These are phyloP conservation scores for Entomortierella chlamydospora DNA, from an alignment of 192 early-diverging fungal species.

Conservation along the genomic window DNA sequence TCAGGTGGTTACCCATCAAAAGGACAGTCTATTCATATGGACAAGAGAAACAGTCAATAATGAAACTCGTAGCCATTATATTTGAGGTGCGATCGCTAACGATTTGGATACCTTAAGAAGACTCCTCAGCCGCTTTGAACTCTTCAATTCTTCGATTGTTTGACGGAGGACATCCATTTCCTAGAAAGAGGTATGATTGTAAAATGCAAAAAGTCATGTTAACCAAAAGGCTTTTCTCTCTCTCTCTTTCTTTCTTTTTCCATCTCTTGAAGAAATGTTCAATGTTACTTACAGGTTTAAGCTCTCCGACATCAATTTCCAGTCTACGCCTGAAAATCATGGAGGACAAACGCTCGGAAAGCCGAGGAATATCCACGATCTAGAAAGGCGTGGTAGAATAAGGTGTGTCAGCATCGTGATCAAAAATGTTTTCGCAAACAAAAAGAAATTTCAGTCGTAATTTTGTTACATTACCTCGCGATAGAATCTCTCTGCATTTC, in stretches of 20 bases:
- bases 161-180: slow-evolving; percentile 60
- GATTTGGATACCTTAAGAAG: slow-evolving; percentile 59
- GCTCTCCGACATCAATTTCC: slow-evolving; percentile 61
- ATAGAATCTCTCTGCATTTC: slow-evolving; percentile 70
- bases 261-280: neutral
- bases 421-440: neutral
- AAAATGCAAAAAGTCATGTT: neutral
- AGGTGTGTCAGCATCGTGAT: neutral
- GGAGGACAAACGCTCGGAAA: slow-evolving; percentile 61
- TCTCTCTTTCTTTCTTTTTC: neutral
- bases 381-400: slow-evolving; percentile 2
- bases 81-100: neutral
- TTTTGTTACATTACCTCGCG: slow-evolving; percentile 40
- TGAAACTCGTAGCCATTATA: too few species aligned
- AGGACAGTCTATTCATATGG: slow-evolving; percentile 56
- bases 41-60: neutral
- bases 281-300: slow-evolving; percentile 54
- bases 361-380: slow-evolving; percentile 65
- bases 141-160: slow-evolving; percentile 59
- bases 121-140: slow-evolving; percentile 55
- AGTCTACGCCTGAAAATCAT: slow-evolving; percentile 68
- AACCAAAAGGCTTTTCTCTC: neutral
- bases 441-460: too few species aligned
- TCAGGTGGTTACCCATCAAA: slow-evolving; percentile 67
- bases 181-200: slow-evolving; percentile 17